phyloP scores from a whole-genome alignment of 208 protist genomes.

The Herpetomonas tarakana region DNA sequence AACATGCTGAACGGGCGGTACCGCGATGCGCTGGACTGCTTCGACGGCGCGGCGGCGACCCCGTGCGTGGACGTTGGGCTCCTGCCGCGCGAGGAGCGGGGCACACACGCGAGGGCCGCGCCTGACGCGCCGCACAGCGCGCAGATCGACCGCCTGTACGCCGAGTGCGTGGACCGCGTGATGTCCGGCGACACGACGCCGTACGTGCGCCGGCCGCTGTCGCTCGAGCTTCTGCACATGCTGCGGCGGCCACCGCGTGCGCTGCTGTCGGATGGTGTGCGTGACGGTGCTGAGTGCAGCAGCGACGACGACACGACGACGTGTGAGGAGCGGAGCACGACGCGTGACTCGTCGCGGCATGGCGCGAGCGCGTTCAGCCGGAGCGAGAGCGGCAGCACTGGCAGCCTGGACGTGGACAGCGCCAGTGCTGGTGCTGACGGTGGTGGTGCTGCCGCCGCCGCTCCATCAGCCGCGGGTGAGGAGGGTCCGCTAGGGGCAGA shows the following conservation, averaged over 20 bases:
- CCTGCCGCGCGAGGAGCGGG: constrained; percentile 10
- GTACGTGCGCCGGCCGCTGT: constrained; percentile 8
- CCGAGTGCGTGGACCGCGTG: constrained; percentile 14
- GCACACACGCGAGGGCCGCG: constrained; percentile 9
- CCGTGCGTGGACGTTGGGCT: constrained; percentile 12
- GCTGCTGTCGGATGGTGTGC: not conserved
- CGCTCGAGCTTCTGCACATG: not conserved
- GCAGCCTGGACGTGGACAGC: too few relatives aligned
- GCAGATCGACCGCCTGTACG: constrained; percentile 12
- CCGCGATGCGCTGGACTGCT: constrained; percentile 19
- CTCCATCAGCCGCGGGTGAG: too few relatives aligned
- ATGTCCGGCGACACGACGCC: constrained; percentile 5
- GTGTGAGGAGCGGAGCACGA: too few relatives aligned
- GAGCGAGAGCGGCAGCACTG: too few relatives aligned
- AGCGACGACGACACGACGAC: too few relatives aligned
- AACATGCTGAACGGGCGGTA: constrained; percentile 39
- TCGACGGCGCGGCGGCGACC: constrained; percentile 16
- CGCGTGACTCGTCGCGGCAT: too few relatives aligned
- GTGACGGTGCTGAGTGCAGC: too few relatives aligned
- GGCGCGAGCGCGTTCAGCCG: too few relatives aligned
- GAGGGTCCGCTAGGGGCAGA: too few relatives aligned
- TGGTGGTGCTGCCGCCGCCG: too few relatives aligned
- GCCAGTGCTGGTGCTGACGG: too few relatives aligned
- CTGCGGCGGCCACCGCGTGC: not conserved
- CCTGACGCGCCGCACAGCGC: constrained; percentile 8